Evolutionary conservation across 306 rosid species (phyloP).

Genomic region (Calophaca sinica): DNA sequence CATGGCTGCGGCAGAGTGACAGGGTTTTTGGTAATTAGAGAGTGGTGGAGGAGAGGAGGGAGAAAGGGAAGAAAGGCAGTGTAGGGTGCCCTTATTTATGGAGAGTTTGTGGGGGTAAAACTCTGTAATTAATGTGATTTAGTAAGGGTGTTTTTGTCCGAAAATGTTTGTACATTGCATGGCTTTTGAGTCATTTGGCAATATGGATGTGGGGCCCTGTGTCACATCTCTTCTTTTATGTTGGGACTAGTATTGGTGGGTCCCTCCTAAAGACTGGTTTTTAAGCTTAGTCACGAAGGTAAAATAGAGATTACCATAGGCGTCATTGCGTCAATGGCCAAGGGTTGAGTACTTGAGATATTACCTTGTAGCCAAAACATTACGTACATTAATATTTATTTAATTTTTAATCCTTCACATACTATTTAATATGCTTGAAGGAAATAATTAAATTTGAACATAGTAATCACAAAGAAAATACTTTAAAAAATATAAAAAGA

Average conservation of each 20-base stretch:
- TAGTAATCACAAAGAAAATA: too few species aligned
- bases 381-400: too few species aligned
- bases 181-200: slow-evolving; percentile 83
- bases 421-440: too few species aligned
- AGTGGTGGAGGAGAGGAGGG: slow-evolving; percentile 55
- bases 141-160: slow-evolving; percentile 48
- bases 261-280: slow-evolving; percentile 42
- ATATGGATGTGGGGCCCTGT: slow-evolving; percentile 50
- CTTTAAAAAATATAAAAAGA: too few species aligned
- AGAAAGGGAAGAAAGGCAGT: slow-evolving; percentile 87
- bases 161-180: slow-evolving; percentile 6
- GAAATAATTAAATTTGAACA: too few species aligned
- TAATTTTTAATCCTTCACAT: too few species aligned
- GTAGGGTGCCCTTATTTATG: slow-evolving; percentile 62
- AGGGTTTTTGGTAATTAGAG: slow-evolving; percentile 32
- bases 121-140: background rate
- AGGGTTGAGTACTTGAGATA: background rate
- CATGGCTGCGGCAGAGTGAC: slow-evolving; percentile 55
- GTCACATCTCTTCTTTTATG: slow-evolving; percentile 9
- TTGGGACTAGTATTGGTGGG: slow-evolving; percentile 33
- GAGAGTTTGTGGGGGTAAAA: background rate
- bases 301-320: slow-evolving; percentile 31
- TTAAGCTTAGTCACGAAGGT: slow-evolving; percentile 66
- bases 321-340: background rate
- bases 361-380: too few species aligned